These are phyloP conservation scores for Helotiales sp. DNA, from an alignment of 2,329 filamentous ascomycete genomes.

Conservation along the genomic window DNA sequence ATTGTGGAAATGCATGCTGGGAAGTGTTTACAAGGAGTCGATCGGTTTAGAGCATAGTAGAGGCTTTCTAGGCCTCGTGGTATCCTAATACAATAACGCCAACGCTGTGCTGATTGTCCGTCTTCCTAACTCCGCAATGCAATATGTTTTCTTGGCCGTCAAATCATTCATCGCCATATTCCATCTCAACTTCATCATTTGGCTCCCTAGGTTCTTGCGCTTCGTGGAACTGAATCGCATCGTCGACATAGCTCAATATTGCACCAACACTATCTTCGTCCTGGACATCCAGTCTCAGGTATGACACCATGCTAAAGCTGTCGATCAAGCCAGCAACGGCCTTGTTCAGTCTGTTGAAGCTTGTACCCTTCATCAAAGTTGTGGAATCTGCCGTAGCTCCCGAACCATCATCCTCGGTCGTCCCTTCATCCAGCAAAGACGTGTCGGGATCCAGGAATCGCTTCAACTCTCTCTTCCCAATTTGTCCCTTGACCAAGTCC, in stretches of 20 bases:
- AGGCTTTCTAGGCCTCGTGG: background rate
- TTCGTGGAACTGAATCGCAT: conserved; percentile 91
- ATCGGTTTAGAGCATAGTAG: background rate
- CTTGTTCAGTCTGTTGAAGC: conserved; percentile 80
- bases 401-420: conserved; percentile 47
- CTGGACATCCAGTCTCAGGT: conserved; percentile 83
- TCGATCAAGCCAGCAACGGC: conserved; percentile 92
- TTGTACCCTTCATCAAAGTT: conserved; percentile 76
- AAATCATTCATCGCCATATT: conserved; percentile 39
- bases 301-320: conserved; percentile 97
- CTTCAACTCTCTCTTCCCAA: conserved; percentile 85
- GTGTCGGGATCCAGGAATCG: conserved; percentile 87
- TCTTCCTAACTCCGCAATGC: conserved; percentile 7
- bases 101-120: conserved; percentile 23
- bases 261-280: conserved; percentile 87
- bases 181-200: conserved; percentile 58
- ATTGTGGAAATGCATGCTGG: background rate
- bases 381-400: conserved; percentile 60
- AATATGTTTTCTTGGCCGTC: background rate
- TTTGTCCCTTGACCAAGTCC: conserved; percentile 90
- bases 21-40: background rate
- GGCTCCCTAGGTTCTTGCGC: conserved; percentile 89
- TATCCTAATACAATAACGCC: conserved; percentile 27
- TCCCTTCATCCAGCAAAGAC: conserved; percentile 74
- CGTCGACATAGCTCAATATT: conserved; percentile 89